Evolutionary conservation across 108 stramenopile species (phyloP).

Genomic region (Bacterosira constricta): DNA sequence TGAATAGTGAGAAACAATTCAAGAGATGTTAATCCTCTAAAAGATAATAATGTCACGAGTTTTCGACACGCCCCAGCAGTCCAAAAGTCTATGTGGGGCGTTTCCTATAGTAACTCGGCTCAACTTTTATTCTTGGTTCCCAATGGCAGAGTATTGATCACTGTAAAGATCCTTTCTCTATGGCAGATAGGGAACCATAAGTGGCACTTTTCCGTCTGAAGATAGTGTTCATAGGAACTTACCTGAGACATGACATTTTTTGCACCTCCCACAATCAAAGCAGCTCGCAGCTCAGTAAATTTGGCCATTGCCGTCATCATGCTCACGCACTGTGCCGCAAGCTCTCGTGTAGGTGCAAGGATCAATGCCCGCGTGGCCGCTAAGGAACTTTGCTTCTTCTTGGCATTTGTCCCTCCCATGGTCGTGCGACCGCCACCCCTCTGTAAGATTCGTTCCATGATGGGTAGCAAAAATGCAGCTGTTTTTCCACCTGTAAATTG

Average conservation of each 20-base stretch:
- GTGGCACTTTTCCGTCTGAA: neutral
- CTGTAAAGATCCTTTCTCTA: slow-evolving; percentile 40
- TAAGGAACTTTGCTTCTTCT: slow-evolving; percentile 28
- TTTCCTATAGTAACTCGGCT: slow-evolving; percentile 49
- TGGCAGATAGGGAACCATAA: slow-evolving; percentile 37
- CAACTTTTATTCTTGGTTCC: slow-evolving; percentile 34
- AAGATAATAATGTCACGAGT: slow-evolving; percentile 32
- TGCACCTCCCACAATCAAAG: slow-evolving; percentile 93
- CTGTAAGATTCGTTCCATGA: slow-evolving; percentile 92
- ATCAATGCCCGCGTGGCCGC: slow-evolving; percentile 83
- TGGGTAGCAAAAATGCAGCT: slow-evolving; percentile 95
- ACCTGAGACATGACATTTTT: slow-evolving; percentile 93
- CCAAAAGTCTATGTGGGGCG: slow-evolving; percentile 37
- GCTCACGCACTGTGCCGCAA: slow-evolving; percentile 92
- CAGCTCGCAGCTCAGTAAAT: slow-evolving; percentile 82
- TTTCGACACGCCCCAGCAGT: slow-evolving; percentile 46
- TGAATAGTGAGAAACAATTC: neutral
- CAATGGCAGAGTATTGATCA: slow-evolving; percentile 46
- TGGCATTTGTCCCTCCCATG: slow-evolving; percentile 16
- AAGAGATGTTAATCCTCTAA: neutral
- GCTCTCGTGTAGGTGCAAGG: slow-evolving; percentile 93
- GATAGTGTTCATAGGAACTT: neutral
- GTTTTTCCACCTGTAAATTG: slow-evolving; percentile 86
- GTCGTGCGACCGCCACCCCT: slow-evolving; percentile 70
- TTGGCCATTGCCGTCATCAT: slow-evolving; percentile 89